A percentile compares a stretch with the other conserved stretches of the same genome.
Conservation (phyloP, 768 basidiomycete species). For the Cystofilobasidium macerans region DNA sequence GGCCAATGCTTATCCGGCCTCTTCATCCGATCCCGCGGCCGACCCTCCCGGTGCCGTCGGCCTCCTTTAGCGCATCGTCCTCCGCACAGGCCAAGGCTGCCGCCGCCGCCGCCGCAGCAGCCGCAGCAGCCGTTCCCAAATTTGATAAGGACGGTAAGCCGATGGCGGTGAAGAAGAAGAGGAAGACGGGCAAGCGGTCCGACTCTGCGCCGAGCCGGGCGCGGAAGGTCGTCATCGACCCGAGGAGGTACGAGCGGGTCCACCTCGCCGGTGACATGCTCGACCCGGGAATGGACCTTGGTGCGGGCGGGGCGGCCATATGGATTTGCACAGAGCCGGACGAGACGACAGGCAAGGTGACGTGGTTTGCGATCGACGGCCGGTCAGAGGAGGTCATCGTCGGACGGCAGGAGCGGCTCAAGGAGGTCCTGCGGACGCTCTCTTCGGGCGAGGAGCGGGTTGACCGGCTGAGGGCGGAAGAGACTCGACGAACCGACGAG, state of each 20-base stretch:
- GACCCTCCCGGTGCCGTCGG: conserved; percentile 9
- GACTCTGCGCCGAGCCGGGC: conserved; percentile 12
- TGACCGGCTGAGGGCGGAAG: not conserved
- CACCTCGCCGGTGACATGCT: conserved; percentile 22
- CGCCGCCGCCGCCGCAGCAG: not conserved
- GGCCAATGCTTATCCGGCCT: conserved; percentile 19
- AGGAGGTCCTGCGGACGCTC: not conserved
- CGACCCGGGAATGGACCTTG: not conserved
- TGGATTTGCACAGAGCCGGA: conserved; percentile 20
- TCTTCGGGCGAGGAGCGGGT: not conserved
- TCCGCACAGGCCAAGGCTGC: not conserved
- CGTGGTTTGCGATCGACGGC: not conserved
- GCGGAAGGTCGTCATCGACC: conserved; percentile 19
- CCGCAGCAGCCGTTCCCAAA: not conserved
- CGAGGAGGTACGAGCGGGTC: conserved; percentile 17
- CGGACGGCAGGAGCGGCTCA: not conserved
- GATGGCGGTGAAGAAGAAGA: too few species aligned
- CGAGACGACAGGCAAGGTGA: not conserved
- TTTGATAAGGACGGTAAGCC: too few species aligned
- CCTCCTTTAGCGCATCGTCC: conserved; percentile 1
- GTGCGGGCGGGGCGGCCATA: not conserved
- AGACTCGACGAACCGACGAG: too few species aligned
- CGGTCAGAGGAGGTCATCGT: not conserved
- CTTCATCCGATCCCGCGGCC: conserved; percentile 19
- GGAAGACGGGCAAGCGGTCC: conserved; percentile 17